Evolutionary conservation across 345 rosid genomes (phyloP).

Genomic region (Linum usitatissimum): DNA sequence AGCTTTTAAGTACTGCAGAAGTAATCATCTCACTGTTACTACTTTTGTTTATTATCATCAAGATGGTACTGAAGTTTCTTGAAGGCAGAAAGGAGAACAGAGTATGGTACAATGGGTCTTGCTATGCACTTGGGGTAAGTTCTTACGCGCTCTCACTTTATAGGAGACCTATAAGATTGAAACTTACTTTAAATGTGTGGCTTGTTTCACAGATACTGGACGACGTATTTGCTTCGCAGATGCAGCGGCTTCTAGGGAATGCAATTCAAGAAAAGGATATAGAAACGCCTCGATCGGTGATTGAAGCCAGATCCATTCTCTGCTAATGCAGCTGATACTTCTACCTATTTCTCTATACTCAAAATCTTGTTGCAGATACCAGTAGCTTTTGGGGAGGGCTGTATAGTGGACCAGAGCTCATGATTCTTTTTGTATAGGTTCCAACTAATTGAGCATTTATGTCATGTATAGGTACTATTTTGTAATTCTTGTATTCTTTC

Average conservation of each 20-base stretch:
- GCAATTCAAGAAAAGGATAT: constrained; percentile 78
- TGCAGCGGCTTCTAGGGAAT: constrained; percentile 86
- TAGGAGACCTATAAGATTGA: not conserved
- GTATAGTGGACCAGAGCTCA: too few relatives aligned
- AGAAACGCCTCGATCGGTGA: constrained; percentile 81
- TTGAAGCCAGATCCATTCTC: constrained; percentile 93
- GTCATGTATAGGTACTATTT: too few relatives aligned
- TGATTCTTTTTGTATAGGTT: too few relatives aligned
- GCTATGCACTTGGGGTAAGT: constrained; percentile 84
- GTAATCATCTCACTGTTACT: not conserved
- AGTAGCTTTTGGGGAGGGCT: too few relatives aligned
- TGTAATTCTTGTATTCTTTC: too few relatives aligned
- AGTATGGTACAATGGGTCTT: constrained; percentile 86
- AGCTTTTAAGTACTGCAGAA: not conserved
- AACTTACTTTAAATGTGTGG: not conserved
- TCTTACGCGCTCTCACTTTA: not conserved
- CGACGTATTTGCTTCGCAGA: constrained; percentile 87
- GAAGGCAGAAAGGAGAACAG: constrained; percentile 93
- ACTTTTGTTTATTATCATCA: not conserved
- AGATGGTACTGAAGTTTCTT: constrained; percentile 85
- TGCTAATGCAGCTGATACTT: constrained; percentile 54
- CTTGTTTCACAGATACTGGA: constrained; percentile 49
- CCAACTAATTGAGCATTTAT: too few relatives aligned
- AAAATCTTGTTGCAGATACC: too few relatives aligned
- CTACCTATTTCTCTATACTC: constrained; percentile 52